phyloP scores from a whole-genome alignment of 768 basidiomycete genomes.

The Boletus edulis region DNA sequence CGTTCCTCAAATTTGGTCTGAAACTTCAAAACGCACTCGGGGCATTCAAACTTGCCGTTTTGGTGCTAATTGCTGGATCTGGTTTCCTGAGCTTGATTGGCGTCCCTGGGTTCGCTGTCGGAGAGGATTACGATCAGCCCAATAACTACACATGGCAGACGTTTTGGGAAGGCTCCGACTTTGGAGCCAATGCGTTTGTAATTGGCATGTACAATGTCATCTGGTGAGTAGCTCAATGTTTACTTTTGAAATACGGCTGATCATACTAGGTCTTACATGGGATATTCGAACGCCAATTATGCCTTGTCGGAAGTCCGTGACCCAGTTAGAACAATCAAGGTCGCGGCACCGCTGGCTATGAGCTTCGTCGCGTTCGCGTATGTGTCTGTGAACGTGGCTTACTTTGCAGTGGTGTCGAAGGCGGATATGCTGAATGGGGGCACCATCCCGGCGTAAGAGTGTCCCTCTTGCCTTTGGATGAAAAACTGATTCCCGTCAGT shows the following conservation, averaged over 20 bases:
- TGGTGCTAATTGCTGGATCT: slow-evolving; percentile 48
- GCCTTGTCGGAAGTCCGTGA: slow-evolving; percentile 68
- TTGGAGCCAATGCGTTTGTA: slow-evolving; percentile 57
- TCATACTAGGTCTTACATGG: slow-evolving; percentile 58
- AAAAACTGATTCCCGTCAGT: slow-evolving; percentile 27
- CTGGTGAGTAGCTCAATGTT: slow-evolving; percentile 42
- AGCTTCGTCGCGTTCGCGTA: slow-evolving; percentile 56
- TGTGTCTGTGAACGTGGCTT: slow-evolving; percentile 65
- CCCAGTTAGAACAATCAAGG: slow-evolving; percentile 68
- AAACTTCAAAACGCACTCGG: slow-evolving; percentile 65
- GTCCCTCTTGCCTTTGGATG: not conserved
- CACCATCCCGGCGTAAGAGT: slow-evolving; percentile 63
- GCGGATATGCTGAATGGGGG: slow-evolving; percentile 61
- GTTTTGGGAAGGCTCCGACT: slow-evolving; percentile 62
- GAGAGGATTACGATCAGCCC: slow-evolving; percentile 50
- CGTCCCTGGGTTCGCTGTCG: slow-evolving; percentile 47
- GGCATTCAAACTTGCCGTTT: slow-evolving; percentile 55
- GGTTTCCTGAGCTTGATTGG: slow-evolving; percentile 53
- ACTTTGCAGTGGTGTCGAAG: slow-evolving; percentile 72
- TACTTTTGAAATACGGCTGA: not conserved
- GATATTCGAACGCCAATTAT: slow-evolving; percentile 75
- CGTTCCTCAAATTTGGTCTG: slow-evolving; percentile 50
- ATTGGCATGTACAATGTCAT: slow-evolving; percentile 68
- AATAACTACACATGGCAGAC: slow-evolving; percentile 57
- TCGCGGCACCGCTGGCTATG: slow-evolving; percentile 68